Base-by-base conservation (phyloP, 2,329 filamentous ascomycete genomes). In the Colletotrichum liaoningense region DNA sequence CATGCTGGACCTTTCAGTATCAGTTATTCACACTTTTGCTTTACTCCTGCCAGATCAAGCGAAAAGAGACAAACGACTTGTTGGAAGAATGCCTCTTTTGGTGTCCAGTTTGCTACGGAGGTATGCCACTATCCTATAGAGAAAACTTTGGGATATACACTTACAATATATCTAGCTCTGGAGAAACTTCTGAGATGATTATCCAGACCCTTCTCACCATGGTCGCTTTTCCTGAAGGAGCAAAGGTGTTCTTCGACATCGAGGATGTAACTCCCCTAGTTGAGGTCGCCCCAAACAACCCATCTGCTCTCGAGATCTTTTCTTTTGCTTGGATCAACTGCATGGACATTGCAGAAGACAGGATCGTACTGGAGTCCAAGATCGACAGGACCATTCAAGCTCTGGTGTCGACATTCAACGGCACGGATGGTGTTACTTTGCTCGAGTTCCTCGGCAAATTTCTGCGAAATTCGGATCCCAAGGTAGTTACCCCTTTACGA, bases 1-100 rank as follows among this genome's bases (percentile, higher is more conserved):
- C 73, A 92, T 93, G 90, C 83, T 92, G 11, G 88, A 90, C 76
- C 83, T 93, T 16, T 90, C 88, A 4, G 88, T 92, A 4, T 88
- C 89, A 35, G 88, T 94, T 14, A 79, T 93, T 6, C 89, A 93
- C 78, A 90, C 88, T 0, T 93, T 94, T 78, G 82, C 87, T 0
- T 82, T 86, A 8, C 80, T 93, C 12, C 81, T 93, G 4, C 88
- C 91, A 0, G 84, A 86, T 4, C 81, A 84, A 3, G 83, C 83
- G 5, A 83, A 82, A 55, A 81, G 82, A 22, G 81, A 88, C 22
- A 75, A 81, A 16, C 88, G 85, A 76, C 84, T 93, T 35, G 81
- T 88, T 4, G 84, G 80, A 30, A 85, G 91, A 64, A 88, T 90
- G 77, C 87, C 86, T 1, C 82, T 85, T 33, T 81, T 93, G 2